Evolutionary conservation across 1,284 basidiomycete species (phyloP).

Genomic region (Cryptococcus sp.): DNA sequence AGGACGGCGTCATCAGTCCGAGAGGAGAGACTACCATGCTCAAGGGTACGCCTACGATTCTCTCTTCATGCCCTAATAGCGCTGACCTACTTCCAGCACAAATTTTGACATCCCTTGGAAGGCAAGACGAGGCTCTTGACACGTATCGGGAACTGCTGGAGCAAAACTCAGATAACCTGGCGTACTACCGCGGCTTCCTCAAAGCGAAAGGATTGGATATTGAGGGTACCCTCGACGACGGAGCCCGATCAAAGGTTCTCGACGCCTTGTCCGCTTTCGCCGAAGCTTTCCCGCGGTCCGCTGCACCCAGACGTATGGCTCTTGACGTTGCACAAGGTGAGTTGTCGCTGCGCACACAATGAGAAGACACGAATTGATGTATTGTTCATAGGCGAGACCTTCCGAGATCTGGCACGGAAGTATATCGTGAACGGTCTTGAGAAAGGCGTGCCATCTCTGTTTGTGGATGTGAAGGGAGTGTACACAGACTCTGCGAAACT

Average conservation of each 20-base stretch:
- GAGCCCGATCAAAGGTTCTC: constrained; percentile 62
- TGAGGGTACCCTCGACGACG: constrained; percentile 32
- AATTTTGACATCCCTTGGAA: constrained; percentile 66
- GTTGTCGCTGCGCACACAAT: constrained; percentile 8
- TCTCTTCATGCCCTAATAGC: too few relatives aligned
- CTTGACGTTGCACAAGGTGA: constrained; percentile 66
- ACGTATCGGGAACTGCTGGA: constrained; percentile 80
- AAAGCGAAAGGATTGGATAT: constrained; percentile 66
- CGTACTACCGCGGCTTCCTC: constrained; percentile 77
- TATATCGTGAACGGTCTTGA: constrained; percentile 75
- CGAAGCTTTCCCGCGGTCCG: constrained; percentile 66
- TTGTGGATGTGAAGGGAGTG: constrained; percentile 86
- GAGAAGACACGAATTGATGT: not conserved
- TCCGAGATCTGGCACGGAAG: constrained; percentile 65
- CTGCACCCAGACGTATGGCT: constrained; percentile 71
- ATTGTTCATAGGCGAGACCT: constrained; percentile 60
- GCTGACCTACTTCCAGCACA: constrained; percentile 23
- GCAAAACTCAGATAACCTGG: constrained; percentile 80
- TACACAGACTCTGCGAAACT: constrained; percentile 70
- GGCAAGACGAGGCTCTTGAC: constrained; percentile 68
- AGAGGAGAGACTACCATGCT: constrained; percentile 69
- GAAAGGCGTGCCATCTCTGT: constrained; percentile 91
- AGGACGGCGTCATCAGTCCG: constrained; percentile 69
- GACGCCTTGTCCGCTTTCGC: constrained; percentile 64
- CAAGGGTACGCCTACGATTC: constrained; percentile 60